Conservation (phyloP, 2,329 filamentous ascomycete species). For the Tothia fuscella region DNA sequence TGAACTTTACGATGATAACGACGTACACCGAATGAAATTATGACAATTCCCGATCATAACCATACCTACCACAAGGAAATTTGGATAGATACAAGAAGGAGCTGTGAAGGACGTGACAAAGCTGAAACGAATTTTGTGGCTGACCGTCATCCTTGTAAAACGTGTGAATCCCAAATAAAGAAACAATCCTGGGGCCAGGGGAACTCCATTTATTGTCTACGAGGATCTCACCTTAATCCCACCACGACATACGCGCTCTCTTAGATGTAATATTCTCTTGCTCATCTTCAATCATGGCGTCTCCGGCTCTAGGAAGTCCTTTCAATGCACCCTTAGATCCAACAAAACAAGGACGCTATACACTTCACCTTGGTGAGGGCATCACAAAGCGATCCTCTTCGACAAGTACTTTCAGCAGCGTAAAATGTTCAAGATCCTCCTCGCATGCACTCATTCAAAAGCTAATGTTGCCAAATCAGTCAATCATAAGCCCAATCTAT, state of each 20-base stretch:
- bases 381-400: conserved; percentile 18
- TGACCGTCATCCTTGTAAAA: too few species aligned
- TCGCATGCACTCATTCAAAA: conserved; percentile 6
- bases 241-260: too few species aligned
- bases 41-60: too few species aligned
- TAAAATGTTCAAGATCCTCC: conserved; percentile 21
- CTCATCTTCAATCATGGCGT: conserved; percentile 21
- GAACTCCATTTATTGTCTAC: too few species aligned
- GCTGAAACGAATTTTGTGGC: too few species aligned
- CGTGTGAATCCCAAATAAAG: too few species aligned
- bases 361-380: conserved; percentile 23
- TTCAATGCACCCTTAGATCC: conserved; percentile 20
- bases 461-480: conserved; percentile 18
- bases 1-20: too few species aligned
- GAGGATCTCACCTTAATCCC: too few species aligned
- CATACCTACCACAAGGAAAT: too few species aligned
- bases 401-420: conserved; percentile 18
- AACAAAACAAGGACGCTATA: conserved; percentile 27
- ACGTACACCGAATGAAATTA: too few species aligned
- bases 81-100: too few species aligned
- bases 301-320: conserved; percentile 23
- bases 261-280: neutral
- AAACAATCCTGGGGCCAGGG: too few species aligned
- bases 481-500: conserved; percentile 34
- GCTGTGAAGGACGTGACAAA: neutral